Conservation (phyloP, 495 filamentous ascomycete genomes). For the Haplographium delicatum region DNA sequence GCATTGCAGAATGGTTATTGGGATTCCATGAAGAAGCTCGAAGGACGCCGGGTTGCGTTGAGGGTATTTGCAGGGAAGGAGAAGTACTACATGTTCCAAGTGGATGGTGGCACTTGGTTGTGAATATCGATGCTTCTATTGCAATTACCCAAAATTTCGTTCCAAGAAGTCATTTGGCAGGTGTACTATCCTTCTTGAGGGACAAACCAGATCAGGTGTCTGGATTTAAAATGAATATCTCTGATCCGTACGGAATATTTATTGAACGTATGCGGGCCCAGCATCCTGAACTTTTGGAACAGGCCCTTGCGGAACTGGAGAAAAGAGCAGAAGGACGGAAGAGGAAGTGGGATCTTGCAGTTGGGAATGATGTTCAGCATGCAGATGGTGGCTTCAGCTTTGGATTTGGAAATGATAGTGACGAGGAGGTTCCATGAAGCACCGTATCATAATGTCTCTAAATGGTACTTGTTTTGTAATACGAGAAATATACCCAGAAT, state of each 20-base stretch:
- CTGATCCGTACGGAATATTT: slow-evolving; percentile 72
- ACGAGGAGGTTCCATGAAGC: slow-evolving; percentile 46
- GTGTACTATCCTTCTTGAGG: slow-evolving; percentile 75
- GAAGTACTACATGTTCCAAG: slow-evolving; percentile 89
- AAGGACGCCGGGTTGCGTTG: slow-evolving; percentile 67
- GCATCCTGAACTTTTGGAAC: slow-evolving; percentile 60
- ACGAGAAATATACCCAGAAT: too few species aligned
- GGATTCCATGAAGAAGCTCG: slow-evolving; percentile 88
- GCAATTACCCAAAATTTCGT: slow-evolving; percentile 98
- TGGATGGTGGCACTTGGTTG: slow-evolving; percentile 96
- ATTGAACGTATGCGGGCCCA: slow-evolving; percentile 58
- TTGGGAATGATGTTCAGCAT: slow-evolving; percentile 35
- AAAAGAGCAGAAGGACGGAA: slow-evolving; percentile 59
- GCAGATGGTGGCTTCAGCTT: slow-evolving; percentile 62
- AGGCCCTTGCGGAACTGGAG: slow-evolving; percentile 59
- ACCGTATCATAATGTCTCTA: too few species aligned
- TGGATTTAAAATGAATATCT: slow-evolving; percentile 71
- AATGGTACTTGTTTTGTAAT: too few species aligned
- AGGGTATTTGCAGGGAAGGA: slow-evolving; percentile 81
- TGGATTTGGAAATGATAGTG: slow-evolving; percentile 60
- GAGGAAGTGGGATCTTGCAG: slow-evolving; percentile 79
- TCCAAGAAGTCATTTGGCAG: slow-evolving; percentile 64
- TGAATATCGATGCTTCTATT: slow-evolving; percentile 77
- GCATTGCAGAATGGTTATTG: slow-evolving; percentile 93
- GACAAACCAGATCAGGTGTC: slow-evolving; percentile 81